These are phyloP conservation scores for Aureobasidium sp. DNA, from an alignment of 2,329 filamentous ascomycete genomes.

Conservation along the genomic window DNA sequence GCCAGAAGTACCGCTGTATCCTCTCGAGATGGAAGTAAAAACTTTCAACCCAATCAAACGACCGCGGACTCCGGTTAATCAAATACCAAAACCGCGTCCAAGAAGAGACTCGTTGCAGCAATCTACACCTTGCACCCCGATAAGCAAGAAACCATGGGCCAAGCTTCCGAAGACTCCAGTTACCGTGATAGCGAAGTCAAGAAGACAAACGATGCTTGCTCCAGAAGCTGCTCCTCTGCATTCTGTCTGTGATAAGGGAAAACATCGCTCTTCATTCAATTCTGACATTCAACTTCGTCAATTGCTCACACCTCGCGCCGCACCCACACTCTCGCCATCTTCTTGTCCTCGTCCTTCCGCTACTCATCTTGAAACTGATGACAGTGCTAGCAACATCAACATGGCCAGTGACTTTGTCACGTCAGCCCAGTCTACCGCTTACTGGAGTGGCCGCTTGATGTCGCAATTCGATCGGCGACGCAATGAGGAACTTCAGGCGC, in stretches of 20 bases:
- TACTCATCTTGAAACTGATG: not conserved
- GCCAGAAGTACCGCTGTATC: not conserved
- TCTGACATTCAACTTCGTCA: not conserved
- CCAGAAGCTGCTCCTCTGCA: not conserved
- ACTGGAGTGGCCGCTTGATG: constrained; percentile 8
- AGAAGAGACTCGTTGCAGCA: not conserved
- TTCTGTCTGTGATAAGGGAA: not conserved
- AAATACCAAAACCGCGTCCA: not conserved
- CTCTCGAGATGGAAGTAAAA: not conserved
- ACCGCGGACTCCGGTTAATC: not conserved
- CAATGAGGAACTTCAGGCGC: not conserved
- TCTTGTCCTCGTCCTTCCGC: not conserved
- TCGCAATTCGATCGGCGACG: not conserved
- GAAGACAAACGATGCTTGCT: not conserved
- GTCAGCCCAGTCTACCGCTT: not conserved
- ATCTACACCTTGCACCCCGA: not conserved
- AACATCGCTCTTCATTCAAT: not conserved
- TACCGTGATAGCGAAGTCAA: not conserved
- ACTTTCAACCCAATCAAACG: not conserved
- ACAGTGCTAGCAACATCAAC: not conserved
- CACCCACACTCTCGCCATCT: not conserved
- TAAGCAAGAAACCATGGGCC: not conserved
- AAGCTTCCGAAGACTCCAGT: not conserved
- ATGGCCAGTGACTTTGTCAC: not conserved
- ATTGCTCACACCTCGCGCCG: not conserved